A percentile compares a stretch with the other conserved stretches of the same genome.
These are phyloP conservation scores for Cardamine occulta DNA, from an alignment of 345 rosid genomes.

Conservation along the genomic window DNA sequence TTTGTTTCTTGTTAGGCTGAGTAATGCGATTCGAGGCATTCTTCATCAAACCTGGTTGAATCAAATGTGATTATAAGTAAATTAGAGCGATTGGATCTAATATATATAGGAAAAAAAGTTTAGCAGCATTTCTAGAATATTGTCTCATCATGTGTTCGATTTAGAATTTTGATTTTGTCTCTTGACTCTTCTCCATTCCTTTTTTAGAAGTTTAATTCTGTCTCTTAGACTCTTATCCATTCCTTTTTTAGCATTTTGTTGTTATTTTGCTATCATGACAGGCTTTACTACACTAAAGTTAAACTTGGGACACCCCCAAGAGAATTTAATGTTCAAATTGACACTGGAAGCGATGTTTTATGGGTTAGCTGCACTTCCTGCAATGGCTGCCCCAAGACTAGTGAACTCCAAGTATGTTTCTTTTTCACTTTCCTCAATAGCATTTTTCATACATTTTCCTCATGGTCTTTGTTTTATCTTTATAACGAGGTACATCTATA, in stretches of 20 bases:
- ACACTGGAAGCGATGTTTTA: conserved; percentile 93
- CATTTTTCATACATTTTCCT: not conserved
- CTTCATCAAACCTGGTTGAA: not conserved
- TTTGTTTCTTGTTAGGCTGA: conserved; percentile 22
- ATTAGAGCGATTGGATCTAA: not conserved
- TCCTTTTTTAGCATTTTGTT: conserved; percentile 13
- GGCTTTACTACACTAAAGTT: conserved; percentile 84
- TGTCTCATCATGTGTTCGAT: conserved; percentile 1
- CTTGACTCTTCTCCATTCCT: conserved; percentile 19
- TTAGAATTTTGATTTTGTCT: conserved; percentile 14
- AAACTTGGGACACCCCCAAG: conserved; percentile 87
- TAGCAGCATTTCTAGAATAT: conserved; percentile 20
- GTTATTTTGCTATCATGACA: conserved; percentile 34
- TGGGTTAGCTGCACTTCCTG: conserved; percentile 91
- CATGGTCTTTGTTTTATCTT: conserved; percentile 31
- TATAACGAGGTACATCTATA: not conserved
- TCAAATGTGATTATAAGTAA: not conserved
- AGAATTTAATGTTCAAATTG: conserved; percentile 90
- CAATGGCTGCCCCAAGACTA: conserved; percentile 81
- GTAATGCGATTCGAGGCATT: not conserved
- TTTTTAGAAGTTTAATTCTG: conserved; percentile 9
- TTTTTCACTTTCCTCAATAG: conserved; percentile 8
- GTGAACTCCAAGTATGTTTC: conserved; percentile 74
- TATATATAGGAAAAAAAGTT: conserved; percentile 1
- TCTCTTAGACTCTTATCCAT: conserved; percentile 18